Conservation (phyloP, 345 rosid species). For the Syzygium jambos region DNA sequence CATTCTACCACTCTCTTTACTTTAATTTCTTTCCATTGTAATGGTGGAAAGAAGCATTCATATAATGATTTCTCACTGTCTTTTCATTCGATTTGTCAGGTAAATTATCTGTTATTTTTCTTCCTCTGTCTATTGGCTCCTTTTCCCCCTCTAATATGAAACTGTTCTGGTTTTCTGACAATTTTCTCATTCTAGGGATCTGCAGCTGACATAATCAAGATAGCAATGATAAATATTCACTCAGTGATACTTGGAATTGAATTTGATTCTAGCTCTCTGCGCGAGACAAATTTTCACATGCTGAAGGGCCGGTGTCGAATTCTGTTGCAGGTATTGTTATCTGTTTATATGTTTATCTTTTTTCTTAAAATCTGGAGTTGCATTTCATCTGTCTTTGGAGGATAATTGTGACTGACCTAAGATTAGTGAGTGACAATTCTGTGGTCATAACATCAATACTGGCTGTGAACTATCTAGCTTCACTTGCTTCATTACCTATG, state of each 20-base stretch:
- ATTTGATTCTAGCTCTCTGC: conserved; percentile 28
- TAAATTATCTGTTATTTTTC: conserved; percentile 3
- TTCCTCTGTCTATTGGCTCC: background rate
- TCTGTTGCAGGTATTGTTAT: conserved; percentile 62
- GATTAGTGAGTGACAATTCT: background rate
- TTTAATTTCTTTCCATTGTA: background rate
- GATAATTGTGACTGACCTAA: background rate
- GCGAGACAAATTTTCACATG: conserved; percentile 41
- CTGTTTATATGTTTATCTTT: background rate
- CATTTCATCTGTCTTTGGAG: background rate
- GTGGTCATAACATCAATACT: background rate
- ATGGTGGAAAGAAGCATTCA: background rate
- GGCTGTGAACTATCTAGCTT: background rate
- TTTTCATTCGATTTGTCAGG: background rate
- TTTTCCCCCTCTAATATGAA: background rate
- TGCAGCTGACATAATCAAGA: conserved; percentile 95
- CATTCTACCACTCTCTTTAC: background rate
- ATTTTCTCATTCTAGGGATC: conserved; percentile 47
- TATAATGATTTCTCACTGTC: background rate
- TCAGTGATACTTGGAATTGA: conserved; percentile 40
- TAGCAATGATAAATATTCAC: conserved; percentile 81
- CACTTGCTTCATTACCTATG: background rate
- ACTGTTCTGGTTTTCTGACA: background rate
- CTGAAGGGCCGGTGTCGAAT: conserved; percentile 72
- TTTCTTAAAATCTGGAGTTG: background rate